Conservation (phyloP, 2,329 filamentous ascomycete species). For the Talaromyces sp. region DNA sequence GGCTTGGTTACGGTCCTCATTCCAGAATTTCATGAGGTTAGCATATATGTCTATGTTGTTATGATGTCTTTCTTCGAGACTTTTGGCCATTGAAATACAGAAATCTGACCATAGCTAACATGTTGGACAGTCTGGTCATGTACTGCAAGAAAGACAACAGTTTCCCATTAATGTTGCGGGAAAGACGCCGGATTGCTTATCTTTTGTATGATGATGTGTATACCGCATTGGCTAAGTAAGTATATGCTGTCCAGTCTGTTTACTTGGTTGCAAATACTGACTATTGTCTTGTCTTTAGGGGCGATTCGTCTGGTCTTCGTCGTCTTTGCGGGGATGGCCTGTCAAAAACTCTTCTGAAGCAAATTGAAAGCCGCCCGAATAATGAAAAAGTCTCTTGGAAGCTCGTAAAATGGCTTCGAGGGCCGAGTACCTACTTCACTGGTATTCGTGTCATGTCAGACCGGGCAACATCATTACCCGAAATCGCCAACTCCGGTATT, state of each 20-base stretch:
- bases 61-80: too few species aligned
- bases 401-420: conserved; percentile 40
- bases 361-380: conserved; percentile 38
- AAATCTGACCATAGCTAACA: conserved; percentile 5
- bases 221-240: conserved; percentile 49
- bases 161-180: conserved; percentile 24
- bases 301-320: conserved; percentile 39
- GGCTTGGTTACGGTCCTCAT: conserved; percentile 39
- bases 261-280: background rate
- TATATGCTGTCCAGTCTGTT: conserved; percentile 1
- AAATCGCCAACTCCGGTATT: conserved; percentile 40
- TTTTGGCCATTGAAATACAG: background rate
- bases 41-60: too few species aligned
- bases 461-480: conserved; percentile 44
- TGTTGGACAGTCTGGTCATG: background rate
- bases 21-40: conserved; percentile 40
- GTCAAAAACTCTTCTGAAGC: conserved; percentile 34
- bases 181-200: conserved; percentile 41
- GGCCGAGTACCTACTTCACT: conserved; percentile 39
- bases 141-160: conserved; percentile 14
- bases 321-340: conserved; percentile 45
- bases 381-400: conserved; percentile 39
- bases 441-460: conserved; percentile 46
- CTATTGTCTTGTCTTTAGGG: conserved; percentile 23
- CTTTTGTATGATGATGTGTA: conserved; percentile 53